phyloP scores from a whole-genome alignment of 164 flowering plant species.

The Saururus chinensis region DNA sequence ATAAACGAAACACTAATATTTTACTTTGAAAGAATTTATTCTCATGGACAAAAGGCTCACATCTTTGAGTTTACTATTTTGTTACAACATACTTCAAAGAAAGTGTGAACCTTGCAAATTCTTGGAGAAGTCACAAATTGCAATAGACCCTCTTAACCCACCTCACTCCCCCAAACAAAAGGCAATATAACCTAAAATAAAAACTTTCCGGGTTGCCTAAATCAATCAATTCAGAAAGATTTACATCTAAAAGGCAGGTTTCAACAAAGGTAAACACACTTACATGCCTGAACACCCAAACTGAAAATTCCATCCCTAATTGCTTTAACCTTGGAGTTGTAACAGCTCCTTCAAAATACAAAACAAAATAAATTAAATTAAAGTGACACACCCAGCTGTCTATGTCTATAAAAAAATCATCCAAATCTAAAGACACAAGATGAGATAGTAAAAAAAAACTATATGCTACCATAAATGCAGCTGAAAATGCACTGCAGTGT shows the following conservation, averaged over 20 bases:
- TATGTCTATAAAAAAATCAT: no score
- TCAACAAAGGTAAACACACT: conserved; percentile 10
- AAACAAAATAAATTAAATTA: neutral
- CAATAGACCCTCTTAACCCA: no score
- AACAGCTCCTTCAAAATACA: conserved; percentile 43
- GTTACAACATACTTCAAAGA: no score
- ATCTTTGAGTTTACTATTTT: no score
- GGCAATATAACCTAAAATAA: neutral
- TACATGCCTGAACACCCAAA: conserved; percentile 99
- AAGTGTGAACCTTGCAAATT: no score
- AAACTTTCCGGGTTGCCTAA: neutral
- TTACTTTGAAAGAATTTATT: no score
- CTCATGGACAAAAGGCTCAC: no score
- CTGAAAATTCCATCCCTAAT: conserved; percentile 96
- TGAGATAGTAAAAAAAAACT: neutral
- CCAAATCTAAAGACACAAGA: neutral
- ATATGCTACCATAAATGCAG: conserved; percentile 66
- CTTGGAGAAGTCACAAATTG: no score
- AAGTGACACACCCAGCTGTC: neutral
- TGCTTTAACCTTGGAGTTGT: conserved; percentile 89
- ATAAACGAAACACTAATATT: no score
- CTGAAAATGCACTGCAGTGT: conserved; percentile 95
- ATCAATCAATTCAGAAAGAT: no score
- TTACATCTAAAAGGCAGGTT: neutral
- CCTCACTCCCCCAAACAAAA: neutral